Evolutionary conservation across 768 basidiomycete species (phyloP).

Genomic region (Psilocybe subaeruginosa): DNA sequence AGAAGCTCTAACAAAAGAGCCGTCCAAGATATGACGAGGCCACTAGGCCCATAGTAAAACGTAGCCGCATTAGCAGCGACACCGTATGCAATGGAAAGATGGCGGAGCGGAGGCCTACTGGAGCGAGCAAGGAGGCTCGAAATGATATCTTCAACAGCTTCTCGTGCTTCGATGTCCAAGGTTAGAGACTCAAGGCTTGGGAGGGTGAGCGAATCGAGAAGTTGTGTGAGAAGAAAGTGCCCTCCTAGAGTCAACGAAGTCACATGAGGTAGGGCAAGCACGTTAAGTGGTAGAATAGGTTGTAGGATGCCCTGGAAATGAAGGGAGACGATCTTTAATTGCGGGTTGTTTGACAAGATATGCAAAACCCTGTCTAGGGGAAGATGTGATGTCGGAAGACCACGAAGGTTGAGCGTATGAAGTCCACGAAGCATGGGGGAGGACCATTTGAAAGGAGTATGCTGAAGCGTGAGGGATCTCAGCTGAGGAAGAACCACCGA

Average conservation of each 20-base stretch:
- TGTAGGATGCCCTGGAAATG: constrained; percentile 65
- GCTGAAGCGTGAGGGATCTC: constrained; percentile 62
- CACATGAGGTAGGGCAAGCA: constrained; percentile 56
- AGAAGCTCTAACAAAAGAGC: constrained; percentile 60
- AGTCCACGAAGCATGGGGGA: constrained; percentile 72
- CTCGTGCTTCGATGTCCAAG: constrained; percentile 75
- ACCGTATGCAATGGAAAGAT: constrained; percentile 64
- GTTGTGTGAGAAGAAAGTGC: constrained; percentile 61
- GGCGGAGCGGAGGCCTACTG: constrained; percentile 54
- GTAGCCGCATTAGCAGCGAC: constrained; percentile 33
- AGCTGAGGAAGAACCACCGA: constrained; percentile 48
- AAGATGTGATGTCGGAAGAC: constrained; percentile 63
- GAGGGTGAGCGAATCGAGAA: constrained; percentile 63
- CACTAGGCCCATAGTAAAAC: constrained; percentile 62
- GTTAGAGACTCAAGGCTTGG: constrained; percentile 62
- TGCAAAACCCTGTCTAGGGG: constrained; percentile 72
- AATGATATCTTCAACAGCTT: constrained; percentile 75
- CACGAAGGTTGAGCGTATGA: constrained; percentile 61
- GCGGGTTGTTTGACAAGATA: constrained; percentile 61
- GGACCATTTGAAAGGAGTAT: constrained; percentile 78
- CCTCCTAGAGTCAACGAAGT: constrained; percentile 64
- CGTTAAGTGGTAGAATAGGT: constrained; percentile 63
- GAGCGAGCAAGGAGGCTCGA: constrained; percentile 63
- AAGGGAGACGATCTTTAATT: constrained; percentile 58
- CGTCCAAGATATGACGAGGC: constrained; percentile 67